A percentile compares a stretch with the other conserved stretches of the same genome.
These are phyloP conservation scores for Ascoidea asiatica DNA, from an alignment of 805 yeast species.

Conservation along the genomic window DNA sequence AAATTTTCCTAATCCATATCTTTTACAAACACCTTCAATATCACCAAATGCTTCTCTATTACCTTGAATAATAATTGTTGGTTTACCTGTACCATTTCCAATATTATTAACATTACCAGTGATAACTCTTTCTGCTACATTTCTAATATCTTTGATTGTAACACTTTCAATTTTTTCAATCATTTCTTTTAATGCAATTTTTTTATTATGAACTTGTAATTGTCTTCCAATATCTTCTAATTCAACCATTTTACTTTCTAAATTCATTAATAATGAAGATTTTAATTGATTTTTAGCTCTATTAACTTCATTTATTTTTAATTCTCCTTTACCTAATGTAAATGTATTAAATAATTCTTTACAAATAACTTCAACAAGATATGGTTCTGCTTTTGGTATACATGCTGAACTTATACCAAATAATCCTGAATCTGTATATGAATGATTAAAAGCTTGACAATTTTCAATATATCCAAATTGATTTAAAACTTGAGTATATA, in stretches of 20 bases:
- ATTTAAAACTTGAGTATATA: slow-evolving; percentile 83
- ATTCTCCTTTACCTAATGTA: slow-evolving; percentile 41
- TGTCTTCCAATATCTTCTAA: slow-evolving; percentile 94
- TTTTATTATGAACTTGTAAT: slow-evolving; percentile 68
- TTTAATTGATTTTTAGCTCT: slow-evolving; percentile 90
- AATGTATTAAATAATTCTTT: slow-evolving; percentile 42
- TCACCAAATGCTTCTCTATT: slow-evolving; percentile 79
- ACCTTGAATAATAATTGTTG: slow-evolving; percentile 88
- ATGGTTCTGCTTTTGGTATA: slow-evolving; percentile 74
- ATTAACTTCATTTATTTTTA: slow-evolving; percentile 51
- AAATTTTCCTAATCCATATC: slow-evolving; percentile 77
- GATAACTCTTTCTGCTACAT: slow-evolving; percentile 63
- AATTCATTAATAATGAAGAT: slow-evolving; percentile 79
- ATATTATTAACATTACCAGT: slow-evolving; percentile 42
- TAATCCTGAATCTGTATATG: slow-evolving; percentile 80
- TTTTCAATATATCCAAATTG: slow-evolving; percentile 86
- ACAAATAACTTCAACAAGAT: slow-evolving; percentile 68
- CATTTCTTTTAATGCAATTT: slow-evolving; percentile 72
- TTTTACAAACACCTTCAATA: slow-evolving; percentile 45
- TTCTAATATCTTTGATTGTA: slow-evolving; percentile 50
- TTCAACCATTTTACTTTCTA: slow-evolving; percentile 87
- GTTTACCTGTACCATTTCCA: slow-evolving; percentile 43
- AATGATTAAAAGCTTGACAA: slow-evolving; percentile 78
- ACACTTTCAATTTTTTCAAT: slow-evolving; percentile 59
- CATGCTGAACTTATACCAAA: slow-evolving; percentile 84